phyloP scores from a whole-genome alignment of 495 filamentous ascomycete genomes.

The Delitschia confertaspora region DNA sequence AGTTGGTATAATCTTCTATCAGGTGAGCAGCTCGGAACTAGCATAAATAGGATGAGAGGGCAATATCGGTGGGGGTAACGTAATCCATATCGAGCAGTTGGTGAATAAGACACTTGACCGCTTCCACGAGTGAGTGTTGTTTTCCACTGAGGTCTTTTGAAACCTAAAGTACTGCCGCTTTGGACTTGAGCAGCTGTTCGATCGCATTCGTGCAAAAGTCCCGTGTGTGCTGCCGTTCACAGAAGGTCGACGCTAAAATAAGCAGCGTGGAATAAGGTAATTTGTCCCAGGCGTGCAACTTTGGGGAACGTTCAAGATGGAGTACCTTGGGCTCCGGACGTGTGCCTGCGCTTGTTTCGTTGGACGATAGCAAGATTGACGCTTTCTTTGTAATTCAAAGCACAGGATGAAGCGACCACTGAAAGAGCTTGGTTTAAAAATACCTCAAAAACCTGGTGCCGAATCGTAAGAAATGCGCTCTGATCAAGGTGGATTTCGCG shows the following conservation, averaged over 20 bases:
- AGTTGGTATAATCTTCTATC: background rate
- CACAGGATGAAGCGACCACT: background rate
- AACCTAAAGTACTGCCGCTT: background rate
- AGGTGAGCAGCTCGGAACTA: constrained; percentile 4
- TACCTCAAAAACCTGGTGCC: background rate
- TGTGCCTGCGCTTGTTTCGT: background rate
- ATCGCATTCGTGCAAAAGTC: constrained; percentile 4
- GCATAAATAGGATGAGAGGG: background rate
- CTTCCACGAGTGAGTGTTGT: constrained; percentile 1
- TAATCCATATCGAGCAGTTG: background rate
- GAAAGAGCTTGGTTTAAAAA: background rate
- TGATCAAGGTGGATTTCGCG: background rate
- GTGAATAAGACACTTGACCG: constrained; percentile 5
- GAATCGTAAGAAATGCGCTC: background rate
- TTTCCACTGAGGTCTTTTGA: background rate
- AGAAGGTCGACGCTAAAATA: background rate
- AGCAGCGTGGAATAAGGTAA: background rate
- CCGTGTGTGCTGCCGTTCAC: background rate
- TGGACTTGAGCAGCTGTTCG: background rate
- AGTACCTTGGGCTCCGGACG: background rate
- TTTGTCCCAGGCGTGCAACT: background rate
- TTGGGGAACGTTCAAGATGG: background rate
- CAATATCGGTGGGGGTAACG: background rate
- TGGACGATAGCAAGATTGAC: background rate
- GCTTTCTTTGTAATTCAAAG: background rate